Evolutionary conservation across 257 asterid genomes (phyloP), one percentile per base, ranked within the genome.

Genomic region (Solanum clarkiae): DNA sequence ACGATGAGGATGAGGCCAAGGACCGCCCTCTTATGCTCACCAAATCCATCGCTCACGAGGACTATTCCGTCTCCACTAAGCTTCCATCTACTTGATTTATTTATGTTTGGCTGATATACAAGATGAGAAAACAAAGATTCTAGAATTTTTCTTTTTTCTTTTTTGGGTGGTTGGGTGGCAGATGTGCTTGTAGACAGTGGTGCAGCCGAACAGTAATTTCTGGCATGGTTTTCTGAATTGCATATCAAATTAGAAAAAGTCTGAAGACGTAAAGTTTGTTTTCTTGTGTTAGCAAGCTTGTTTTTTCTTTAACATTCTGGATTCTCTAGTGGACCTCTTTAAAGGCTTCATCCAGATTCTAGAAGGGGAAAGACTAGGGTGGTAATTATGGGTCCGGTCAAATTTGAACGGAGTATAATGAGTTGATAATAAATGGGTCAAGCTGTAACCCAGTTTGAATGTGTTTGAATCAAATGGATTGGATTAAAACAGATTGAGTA

Each of bases 1-100:
- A 51, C 7, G 80, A 70, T 14, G 65, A 32, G 1, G 87, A 86
- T 40, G 88, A 88, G 59, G 85, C 90, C n/a, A 88, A 84, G 29
- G 91, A 79, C 42, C 87, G 91, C 36, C 88, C 86, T 26, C 81
- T 88, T 22, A 71, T 88, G 81, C 85, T 86, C 84, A 82, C 88
- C 65, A 85, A 85, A 65, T 77, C 85, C 83, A 65, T 79, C 17
- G 84, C 87, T 32, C 82, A 62, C 47, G 16, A 72, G 13, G 70
- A 85, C 26, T 62, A 75, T 81, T 80, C 90, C 54, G 26, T 84
- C 71, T 12, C 55, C 26, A n/a, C 24, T 81, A 70, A 81, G 84
- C 66, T 86, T 42, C 77, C 84, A 54, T 24, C 82, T 24, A 15
- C 54, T 59, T 81, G 83, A 71, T 40, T 68, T 74, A 74, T 12